A percentile compares a stretch with the other conserved stretches of the same genome.
phyloP scores from a whole-genome alignment of 164 flowering plant genomes.

The Vitis amurensis region DNA sequence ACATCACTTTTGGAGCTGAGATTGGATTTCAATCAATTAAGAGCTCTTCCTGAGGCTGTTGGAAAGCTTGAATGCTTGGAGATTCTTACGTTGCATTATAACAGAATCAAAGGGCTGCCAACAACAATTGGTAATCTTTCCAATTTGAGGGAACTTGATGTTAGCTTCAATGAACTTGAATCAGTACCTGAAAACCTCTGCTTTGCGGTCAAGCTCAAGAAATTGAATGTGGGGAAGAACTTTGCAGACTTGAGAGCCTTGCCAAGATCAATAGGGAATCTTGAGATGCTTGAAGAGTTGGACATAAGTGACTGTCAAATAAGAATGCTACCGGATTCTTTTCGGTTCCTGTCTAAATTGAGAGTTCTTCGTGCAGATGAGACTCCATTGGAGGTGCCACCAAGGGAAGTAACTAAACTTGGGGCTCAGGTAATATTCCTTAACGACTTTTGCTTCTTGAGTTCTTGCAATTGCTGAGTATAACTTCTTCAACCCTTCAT shows the following conservation, averaged over 20 bases:
- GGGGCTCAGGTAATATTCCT: constrained; percentile 64
- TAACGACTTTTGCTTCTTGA: neutral
- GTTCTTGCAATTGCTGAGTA: neutral
- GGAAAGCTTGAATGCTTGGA: constrained; percentile 65
- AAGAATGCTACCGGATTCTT: constrained; percentile 60
- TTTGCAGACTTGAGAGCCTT: constrained; percentile 63
- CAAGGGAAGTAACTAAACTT: constrained; percentile 42
- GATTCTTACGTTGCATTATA: constrained; percentile 58
- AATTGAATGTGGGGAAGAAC: constrained; percentile 59
- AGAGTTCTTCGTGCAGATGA: constrained; percentile 58
- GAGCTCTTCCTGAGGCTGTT: constrained; percentile 69
- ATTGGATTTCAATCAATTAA: constrained; percentile 61
- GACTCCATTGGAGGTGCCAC: constrained; percentile 77
- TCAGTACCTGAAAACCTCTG: constrained; percentile 61
- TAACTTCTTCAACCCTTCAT: constrained; percentile 1
- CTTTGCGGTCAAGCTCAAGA: constrained; percentile 50
- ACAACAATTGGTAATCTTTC: constrained; percentile 63
- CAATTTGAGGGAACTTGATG: constrained; percentile 60
- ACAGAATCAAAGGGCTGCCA: constrained; percentile 56
- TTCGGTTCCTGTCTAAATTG: constrained; percentile 56
- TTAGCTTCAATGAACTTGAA: constrained; percentile 72
- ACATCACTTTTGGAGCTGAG: constrained; percentile 56
- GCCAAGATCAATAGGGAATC: constrained; percentile 69
- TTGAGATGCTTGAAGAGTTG: constrained; percentile 68
- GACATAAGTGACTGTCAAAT: constrained; percentile 72